Evolutionary conservation across 176 grass and related monocot genomes (phyloP), one percentile per base, ranked within the genome.

Genomic region (Elymus sibiricus): DNA sequence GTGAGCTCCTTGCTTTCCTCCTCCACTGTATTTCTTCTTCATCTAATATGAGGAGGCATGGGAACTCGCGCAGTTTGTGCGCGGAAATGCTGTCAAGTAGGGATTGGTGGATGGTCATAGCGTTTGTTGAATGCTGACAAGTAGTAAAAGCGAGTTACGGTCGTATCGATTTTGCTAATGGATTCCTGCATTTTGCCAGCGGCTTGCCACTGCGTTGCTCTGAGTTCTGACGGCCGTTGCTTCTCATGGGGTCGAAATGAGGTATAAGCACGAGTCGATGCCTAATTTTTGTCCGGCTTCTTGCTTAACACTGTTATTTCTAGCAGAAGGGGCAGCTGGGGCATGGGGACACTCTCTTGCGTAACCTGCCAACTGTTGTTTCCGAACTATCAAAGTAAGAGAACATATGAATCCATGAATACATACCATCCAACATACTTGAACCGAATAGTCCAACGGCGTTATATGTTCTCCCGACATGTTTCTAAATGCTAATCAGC

Each of bases 241-340:
- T 99, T 94, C 78, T 88, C 97, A 35, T 99, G 97, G 97, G 97
- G 97, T 15, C 87, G 90, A 77, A 99, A 99, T 78, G 97, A 99
- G 47, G 47, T 51, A 96, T 37, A 34, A 81, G 79, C 71, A 12
- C 24, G 42, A 58, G 28, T 81, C 6, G 19, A 64, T 28, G 64
- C 60, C 46, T 74, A 16, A 25, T 51, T 43, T 81, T 28, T 69
- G 1, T 77, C 82, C 64, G 16, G 49, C 19, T 66, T 84, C 27
- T 78, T 51, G 5, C 81, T 92, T 53, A 85, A 92, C 70, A 27
- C 46, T 76, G 10, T 31, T 44, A 8, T 79, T 82, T 72, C 81
- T 88, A 69, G 83, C 91, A 99, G 97, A 99, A 94, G 85, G 97
- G 97, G 60, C 97, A 99, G 70, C 85, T 99, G 80, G 94, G 97